Evolutionary conservation across 352 stramenopile genomes (phyloP).

Genomic region (Phytophthora idaei): DNA sequence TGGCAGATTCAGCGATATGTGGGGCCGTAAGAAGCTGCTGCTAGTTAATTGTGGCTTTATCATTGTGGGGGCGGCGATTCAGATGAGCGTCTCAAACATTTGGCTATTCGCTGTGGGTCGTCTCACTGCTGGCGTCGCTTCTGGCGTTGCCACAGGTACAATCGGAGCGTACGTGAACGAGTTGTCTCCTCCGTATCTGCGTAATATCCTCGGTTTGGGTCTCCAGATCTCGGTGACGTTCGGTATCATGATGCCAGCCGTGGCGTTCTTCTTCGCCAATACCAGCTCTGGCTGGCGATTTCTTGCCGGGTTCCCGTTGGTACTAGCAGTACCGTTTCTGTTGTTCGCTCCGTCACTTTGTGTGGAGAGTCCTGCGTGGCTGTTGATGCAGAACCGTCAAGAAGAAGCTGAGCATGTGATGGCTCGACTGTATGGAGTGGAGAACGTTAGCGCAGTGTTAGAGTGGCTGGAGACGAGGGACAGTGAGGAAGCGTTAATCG

Average conservation of each 20-base stretch:
- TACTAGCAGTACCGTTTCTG: conserved; percentile 52
- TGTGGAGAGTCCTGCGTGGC: conserved; percentile 53
- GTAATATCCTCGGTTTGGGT: conserved; percentile 32
- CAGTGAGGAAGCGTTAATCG: conserved; percentile 17
- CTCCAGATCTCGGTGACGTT: conserved; percentile 57
- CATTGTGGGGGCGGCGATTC: conserved; percentile 33
- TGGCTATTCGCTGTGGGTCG: conserved; percentile 41
- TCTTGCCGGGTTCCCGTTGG: conserved; percentile 50
- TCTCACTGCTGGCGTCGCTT: conserved; percentile 47
- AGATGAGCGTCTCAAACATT: conserved; percentile 33
- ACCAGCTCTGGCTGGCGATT: conserved; percentile 48
- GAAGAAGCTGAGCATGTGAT: conserved; percentile 31
- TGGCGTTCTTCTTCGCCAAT: conserved; percentile 63
- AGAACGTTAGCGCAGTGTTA: conserved; percentile 28
- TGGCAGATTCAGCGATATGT: conserved; percentile 34
- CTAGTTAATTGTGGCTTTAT: conserved; percentile 42
- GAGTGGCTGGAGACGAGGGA: conserved; percentile 14
- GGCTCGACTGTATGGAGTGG: conserved; percentile 27
- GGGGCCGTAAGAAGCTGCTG: conserved; percentile 28
- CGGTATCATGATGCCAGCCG: conserved; percentile 48
- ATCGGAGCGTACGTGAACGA: conserved; percentile 46
- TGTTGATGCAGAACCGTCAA: conserved; percentile 32
- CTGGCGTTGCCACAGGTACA: conserved; percentile 36
- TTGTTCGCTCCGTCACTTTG: conserved; percentile 44
- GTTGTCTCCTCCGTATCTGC: conserved; percentile 41